A percentile compares a stretch with the other conserved stretches of the same genome.
phyloP scores from a whole-genome alignment of 257 asterid genomes.

The Lantana camara region DNA sequence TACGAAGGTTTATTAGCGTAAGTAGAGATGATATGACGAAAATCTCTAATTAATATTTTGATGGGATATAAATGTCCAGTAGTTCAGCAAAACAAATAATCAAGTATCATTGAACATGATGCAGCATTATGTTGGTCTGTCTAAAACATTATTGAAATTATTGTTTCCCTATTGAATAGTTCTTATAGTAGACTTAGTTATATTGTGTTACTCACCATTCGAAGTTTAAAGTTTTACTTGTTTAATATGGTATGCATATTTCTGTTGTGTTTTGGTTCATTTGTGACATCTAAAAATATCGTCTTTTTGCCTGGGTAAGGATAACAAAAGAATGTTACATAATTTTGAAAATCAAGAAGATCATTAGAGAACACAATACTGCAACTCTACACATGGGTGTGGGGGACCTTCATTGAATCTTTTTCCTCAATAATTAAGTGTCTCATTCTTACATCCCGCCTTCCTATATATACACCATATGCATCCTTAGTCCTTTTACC shows the following conservation, averaged over 20 bases:
- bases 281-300: background rate
- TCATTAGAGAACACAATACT: background rate
- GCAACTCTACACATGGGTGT: slow-evolving; percentile 4
- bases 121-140: background rate
- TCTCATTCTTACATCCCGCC: slow-evolving; percentile 15
- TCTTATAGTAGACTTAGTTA: background rate
- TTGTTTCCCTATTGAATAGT: slow-evolving; percentile 1
- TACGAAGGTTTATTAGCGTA: background rate
- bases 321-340: background rate
- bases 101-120: too few relatives aligned
- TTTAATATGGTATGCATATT: background rate
- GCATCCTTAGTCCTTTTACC: slow-evolving; percentile 15
- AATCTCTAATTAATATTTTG: background rate
- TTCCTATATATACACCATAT: slow-evolving; percentile 33
- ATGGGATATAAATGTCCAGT: background rate
- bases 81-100: background rate
- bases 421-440: slow-evolving; percentile 24
- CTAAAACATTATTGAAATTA: slow-evolving; percentile 2
- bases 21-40: background rate
- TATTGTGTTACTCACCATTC: background rate
- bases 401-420: slow-evolving; percentile 22
- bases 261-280: background rate
- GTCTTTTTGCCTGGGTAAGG: background rate
- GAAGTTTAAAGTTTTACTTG: background rate
- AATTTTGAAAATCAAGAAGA: slow-evolving; percentile 2